A percentile compares a stretch with the other conserved stretches of the same genome.
Evolutionary conservation across 2,329 filamentous ascomycete species (phyloP).

Genomic region (Dactylellina parvicollis): DNA sequence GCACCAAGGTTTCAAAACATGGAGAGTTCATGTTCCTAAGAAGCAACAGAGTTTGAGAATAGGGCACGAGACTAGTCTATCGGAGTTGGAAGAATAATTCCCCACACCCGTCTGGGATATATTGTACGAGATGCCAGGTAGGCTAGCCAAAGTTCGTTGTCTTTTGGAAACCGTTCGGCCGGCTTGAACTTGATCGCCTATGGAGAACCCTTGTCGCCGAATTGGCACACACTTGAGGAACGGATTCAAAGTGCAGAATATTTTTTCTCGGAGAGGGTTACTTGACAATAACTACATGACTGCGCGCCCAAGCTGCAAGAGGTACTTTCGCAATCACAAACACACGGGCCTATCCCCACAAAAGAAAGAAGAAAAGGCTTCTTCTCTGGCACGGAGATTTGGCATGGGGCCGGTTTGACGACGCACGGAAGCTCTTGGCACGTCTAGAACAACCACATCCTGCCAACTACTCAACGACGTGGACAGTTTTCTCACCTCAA

Average conservation of each 20-base stretch:
- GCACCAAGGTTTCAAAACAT: slow-evolving; percentile 53
- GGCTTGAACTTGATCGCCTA: slow-evolving; percentile 48
- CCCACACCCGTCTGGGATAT: slow-evolving; percentile 54
- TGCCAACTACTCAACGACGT: slow-evolving; percentile 20
- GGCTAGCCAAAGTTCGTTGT: slow-evolving; percentile 23
- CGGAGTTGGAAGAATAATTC: slow-evolving; percentile 55
- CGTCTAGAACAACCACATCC: slow-evolving; percentile 50
- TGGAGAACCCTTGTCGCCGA: slow-evolving; percentile 38
- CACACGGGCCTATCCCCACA: background rate
- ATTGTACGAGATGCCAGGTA: slow-evolving; percentile 49
- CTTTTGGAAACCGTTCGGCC: slow-evolving; percentile 29
- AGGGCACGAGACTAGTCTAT: slow-evolving; percentile 51
- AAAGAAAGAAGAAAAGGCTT: slow-evolving; percentile 8
- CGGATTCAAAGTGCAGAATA: slow-evolving; percentile 11
- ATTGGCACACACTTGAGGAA: slow-evolving; percentile 47
- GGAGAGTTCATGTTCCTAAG: slow-evolving; percentile 26
- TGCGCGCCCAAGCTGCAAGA: slow-evolving; percentile 3
- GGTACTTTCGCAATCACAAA: slow-evolving; percentile 8
- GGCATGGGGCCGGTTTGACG: slow-evolving; percentile 34
- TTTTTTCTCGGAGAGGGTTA: slow-evolving; percentile 18
- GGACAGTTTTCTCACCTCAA: background rate
- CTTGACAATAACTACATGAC: background rate
- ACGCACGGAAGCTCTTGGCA: slow-evolving; percentile 54
- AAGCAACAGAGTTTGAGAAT: slow-evolving; percentile 35
- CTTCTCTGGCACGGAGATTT: slow-evolving; percentile 36